Evolutionary conservation across 78 protist genomes (phyloP).

Genomic region (Dictyostelium firmibasis): DNA sequence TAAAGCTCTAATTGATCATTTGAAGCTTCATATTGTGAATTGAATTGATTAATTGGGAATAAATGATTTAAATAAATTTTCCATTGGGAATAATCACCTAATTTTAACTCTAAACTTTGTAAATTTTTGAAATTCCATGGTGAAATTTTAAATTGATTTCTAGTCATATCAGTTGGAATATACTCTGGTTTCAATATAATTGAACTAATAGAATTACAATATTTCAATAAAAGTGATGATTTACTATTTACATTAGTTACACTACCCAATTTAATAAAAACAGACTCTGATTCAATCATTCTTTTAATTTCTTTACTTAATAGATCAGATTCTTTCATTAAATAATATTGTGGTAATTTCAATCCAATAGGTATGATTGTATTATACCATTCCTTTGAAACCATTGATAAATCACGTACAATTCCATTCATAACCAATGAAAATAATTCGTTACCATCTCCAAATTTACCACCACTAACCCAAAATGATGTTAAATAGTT

Average conservation of each 20-base stretch:
- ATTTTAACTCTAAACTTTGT: not conserved
- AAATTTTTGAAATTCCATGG: not conserved
- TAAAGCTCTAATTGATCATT: not conserved
- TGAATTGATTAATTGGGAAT: not conserved
- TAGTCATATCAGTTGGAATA: not conserved
- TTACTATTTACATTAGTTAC: not conserved
- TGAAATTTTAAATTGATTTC: not conserved
- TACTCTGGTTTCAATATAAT: not conserved
- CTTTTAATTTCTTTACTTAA: not conserved
- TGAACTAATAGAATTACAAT: not conserved
- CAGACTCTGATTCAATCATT: not conserved
- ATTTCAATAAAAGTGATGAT: not conserved
- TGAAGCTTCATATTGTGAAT: not conserved
- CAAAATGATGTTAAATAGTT: slow-evolving; percentile 15
- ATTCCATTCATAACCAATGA: not conserved
- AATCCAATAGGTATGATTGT: not conserved
- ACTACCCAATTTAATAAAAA: not conserved
- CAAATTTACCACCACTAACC: not conserved
- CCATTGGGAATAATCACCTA: not conserved
- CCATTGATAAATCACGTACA: not conserved
- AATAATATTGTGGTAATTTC: not conserved
- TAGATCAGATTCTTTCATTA: not conserved
- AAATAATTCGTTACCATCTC: not conserved
- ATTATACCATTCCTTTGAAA: not conserved
- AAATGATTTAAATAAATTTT: not conserved